These are phyloP conservation scores for Emergomyces pasteurianus DNA, from an alignment of 2,329 filamentous ascomycete genomes.

Conservation along the genomic window DNA sequence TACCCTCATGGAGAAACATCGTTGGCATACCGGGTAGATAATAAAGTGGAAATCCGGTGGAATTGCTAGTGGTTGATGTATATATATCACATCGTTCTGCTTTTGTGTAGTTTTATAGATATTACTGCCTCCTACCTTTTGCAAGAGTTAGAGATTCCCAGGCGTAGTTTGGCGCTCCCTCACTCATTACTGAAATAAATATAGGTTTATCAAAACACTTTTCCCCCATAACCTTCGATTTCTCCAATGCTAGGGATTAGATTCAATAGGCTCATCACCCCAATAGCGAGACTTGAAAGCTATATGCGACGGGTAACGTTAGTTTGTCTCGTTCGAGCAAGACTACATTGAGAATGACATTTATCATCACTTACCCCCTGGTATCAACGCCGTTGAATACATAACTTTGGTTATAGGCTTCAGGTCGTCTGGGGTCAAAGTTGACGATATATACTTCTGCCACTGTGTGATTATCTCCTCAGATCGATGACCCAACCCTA, in stretches of 20 bases:
- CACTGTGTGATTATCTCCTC: constrained; percentile 26
- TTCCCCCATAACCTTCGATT: neutral
- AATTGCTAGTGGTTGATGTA: neutral
- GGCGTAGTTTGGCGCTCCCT: neutral
- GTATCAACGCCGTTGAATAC: constrained; percentile 45
- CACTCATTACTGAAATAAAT: neutral
- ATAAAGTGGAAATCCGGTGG: neutral
- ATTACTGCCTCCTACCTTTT: neutral
- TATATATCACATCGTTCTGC: neutral
- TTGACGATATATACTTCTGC: constrained; percentile 25
- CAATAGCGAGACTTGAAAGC: constrained; percentile 27
- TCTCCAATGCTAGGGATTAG: neutral
- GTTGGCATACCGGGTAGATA: constrained; percentile 34
- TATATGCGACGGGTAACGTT: constrained; percentile 14
- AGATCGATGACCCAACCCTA: constrained; percentile 21
- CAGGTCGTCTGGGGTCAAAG: constrained; percentile 32
- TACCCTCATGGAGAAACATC: constrained; percentile 33
- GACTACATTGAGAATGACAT: neutral
- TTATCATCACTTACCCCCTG: constrained; percentile 37
- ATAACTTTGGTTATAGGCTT: constrained; percentile 45
- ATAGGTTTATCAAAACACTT: neutral
- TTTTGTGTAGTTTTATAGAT: constrained; percentile 3
- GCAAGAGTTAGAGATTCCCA: neutral
- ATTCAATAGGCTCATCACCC: constrained; percentile 21
- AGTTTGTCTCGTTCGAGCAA: neutral